These are phyloP conservation scores for Pythium dissotocum DNA, from an alignment of 352 stramenopile species.

Conservation along the genomic window DNA sequence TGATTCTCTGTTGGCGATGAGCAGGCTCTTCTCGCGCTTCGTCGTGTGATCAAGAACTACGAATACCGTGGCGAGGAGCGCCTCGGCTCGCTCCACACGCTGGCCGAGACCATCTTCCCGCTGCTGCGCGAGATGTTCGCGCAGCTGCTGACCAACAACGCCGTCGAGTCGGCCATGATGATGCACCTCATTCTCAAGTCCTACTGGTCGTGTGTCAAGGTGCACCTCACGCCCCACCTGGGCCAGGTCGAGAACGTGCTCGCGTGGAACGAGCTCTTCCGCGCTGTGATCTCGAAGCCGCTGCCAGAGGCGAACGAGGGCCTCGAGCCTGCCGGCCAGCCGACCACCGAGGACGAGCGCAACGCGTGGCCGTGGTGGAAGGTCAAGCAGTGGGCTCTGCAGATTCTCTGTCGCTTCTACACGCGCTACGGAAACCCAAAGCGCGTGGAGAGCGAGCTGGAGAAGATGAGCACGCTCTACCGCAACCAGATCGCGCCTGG, in stretches of 20 bases:
- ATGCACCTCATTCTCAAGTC: slow-evolving; percentile 96
- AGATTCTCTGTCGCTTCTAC: slow-evolving; percentile 97
- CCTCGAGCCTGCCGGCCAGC: slow-evolving; percentile 84
- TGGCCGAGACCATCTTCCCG: slow-evolving; percentile 93
- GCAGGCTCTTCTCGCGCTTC: slow-evolving; percentile 92
- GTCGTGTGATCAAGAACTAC: slow-evolving; percentile 97
- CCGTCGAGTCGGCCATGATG: slow-evolving; percentile 93
- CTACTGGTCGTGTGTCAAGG: slow-evolving; percentile 97
- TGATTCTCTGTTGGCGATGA: not conserved
- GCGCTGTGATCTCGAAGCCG: slow-evolving; percentile 87
- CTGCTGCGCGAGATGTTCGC: slow-evolving; percentile 92
- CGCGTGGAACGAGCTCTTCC: slow-evolving; percentile 93
- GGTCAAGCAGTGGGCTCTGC: slow-evolving; percentile 97
- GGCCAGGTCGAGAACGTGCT: slow-evolving; percentile 86
- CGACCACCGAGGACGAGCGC: slow-evolving; percentile 90
- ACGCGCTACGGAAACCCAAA: slow-evolving; percentile 96
- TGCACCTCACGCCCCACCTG: slow-evolving; percentile 88
- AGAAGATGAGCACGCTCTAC: slow-evolving; percentile 94
- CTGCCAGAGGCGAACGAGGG: slow-evolving; percentile 88
- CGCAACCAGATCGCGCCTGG: slow-evolving; percentile 91
- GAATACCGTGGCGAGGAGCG: slow-evolving; percentile 96
- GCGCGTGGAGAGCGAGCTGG: slow-evolving; percentile 89
- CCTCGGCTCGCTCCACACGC: slow-evolving; percentile 89
- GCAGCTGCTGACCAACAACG: slow-evolving; percentile 78
- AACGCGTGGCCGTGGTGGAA: slow-evolving; percentile 97